Evolutionary conservation across 768 basidiomycete species (phyloP).

Genomic region (Dentipellis fragilis): DNA sequence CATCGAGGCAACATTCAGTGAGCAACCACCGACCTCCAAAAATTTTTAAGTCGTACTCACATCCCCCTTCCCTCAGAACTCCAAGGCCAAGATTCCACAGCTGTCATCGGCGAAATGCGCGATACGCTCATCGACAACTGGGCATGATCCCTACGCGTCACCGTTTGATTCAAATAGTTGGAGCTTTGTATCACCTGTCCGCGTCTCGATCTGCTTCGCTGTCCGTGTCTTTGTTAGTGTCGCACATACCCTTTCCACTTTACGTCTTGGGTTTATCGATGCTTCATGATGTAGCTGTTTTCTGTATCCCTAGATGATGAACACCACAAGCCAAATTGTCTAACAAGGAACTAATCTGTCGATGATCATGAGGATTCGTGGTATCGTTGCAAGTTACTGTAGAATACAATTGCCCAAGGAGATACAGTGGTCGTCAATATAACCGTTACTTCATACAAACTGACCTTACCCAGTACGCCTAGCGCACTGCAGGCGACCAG

Average conservation of each 20-base stretch:
- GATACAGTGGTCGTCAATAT: background rate
- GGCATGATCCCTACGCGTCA: constrained; percentile 39
- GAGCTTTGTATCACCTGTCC: no score
- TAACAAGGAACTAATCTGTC: no score
- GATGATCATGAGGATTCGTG: no score
- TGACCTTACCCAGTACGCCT: background rate
- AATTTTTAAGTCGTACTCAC: background rate
- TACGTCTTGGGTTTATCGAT: background rate
- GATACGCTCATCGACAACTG: constrained; percentile 67
- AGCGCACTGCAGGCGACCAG: background rate
- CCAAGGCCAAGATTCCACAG: constrained; percentile 43
- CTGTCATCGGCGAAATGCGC: constrained; percentile 52
- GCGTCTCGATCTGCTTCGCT: background rate
- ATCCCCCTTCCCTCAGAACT: constrained; percentile 30
- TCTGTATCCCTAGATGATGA: background rate
- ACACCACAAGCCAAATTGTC: background rate
- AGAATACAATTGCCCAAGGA: no score
- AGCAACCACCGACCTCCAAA: constrained; percentile 23
- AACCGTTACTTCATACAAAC: background rate
- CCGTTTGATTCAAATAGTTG: background rate
- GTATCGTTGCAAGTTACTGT: no score
- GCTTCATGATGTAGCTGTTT: background rate
- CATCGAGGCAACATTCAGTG: constrained; percentile 95
- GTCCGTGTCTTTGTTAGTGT: background rate
- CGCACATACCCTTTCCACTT: background rate